Evolutionary conservation across 768 basidiomycete species (phyloP).

Genomic region (Leccinum subgranulosum): DNA sequence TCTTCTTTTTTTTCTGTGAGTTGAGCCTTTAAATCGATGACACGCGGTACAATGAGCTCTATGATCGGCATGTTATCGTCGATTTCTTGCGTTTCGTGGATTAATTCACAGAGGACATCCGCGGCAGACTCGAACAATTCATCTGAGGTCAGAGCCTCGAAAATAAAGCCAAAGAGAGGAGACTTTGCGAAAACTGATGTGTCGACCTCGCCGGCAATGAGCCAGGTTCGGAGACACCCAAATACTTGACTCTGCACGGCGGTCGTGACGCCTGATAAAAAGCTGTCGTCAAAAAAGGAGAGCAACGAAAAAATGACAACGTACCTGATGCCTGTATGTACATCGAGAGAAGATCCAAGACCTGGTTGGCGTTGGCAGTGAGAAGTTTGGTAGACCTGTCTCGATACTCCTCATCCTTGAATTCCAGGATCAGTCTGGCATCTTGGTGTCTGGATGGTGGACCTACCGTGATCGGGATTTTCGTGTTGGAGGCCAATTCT

Average conservation of each 20-base stretch:
- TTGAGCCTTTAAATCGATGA: slow-evolving; percentile 68
- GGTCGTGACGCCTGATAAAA: slow-evolving; percentile 74
- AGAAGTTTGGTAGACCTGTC: slow-evolving; percentile 61
- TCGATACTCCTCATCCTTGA: slow-evolving; percentile 72
- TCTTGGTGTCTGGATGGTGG: not conserved
- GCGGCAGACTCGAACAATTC: slow-evolving; percentile 92
- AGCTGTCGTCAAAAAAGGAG: not conserved
- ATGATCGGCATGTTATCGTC: slow-evolving; percentile 92
- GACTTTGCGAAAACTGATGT: slow-evolving; percentile 62
- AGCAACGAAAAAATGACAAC: slow-evolving; percentile 20
- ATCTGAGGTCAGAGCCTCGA: slow-evolving; percentile 80
- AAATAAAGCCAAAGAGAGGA: slow-evolving; percentile 77
- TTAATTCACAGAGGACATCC: slow-evolving; percentile 88
- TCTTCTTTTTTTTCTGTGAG: slow-evolving; percentile 67
- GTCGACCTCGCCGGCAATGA: slow-evolving; percentile 80
- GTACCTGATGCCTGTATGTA: slow-evolving; percentile 86
- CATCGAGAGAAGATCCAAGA: slow-evolving; percentile 78
- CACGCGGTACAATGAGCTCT: slow-evolving; percentile 80
- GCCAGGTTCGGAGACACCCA: slow-evolving; percentile 82
- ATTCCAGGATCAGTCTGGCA: slow-evolving; percentile 8
- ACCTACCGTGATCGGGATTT: slow-evolving; percentile 85
- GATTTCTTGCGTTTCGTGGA: slow-evolving; percentile 97
- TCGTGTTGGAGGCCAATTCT: slow-evolving; percentile 78
- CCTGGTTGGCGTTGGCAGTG: slow-evolving; percentile 62
- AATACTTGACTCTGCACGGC: slow-evolving; percentile 81